Base-by-base conservation (phyloP, 2,329 filamentous ascomycete species). In the Ophiostoma novo-ulmi region DNA sequence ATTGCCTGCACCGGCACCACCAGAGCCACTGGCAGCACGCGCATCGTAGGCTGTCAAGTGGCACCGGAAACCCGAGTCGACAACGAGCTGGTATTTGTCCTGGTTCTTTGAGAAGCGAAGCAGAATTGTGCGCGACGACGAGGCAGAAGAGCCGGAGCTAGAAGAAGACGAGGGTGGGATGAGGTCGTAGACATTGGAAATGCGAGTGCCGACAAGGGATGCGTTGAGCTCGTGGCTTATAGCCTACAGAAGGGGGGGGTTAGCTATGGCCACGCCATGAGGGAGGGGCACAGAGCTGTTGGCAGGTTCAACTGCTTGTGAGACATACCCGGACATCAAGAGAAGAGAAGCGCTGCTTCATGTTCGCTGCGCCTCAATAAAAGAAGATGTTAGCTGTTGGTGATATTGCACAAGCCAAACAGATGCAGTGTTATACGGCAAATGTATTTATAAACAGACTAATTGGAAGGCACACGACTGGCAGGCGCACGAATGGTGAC, bases 11-110 rank as follows among this genome's bases (percentile, higher is more conserved):
- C 67, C 44, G 11, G 65, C 41, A 36, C 22, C 14, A 4, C 52
- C 48, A 5, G 55, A 26, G 0, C 26, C 44, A 17, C 70, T 87
- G 5, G 94, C 92, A 13, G 93, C 91, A 74, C 95, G 91, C 38
- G 91, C 88, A 55, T 75, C 74, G 82, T 97, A 99, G 75, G 91
- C 89, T 41, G 95, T 98, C 71, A 98, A 84, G 78, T 99, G 95
- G 80, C 93, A 96, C 78, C 95, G 93, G 80, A 99, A 99, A 39
- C 95, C 95, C 1, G 92, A 95, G 79, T 99, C 95, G 76, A 99
- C 88, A 69, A 99, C 84, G 38, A 99, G 85, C 79, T 98, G 94
- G 78, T 95, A 90, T 80, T 94, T 93, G 75, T 90, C 87, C 77
- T 94, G 90, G 63, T 94, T 93, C 79, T 95, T 97, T 70, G 93